Conservation (phyloP, 768 basidiomycete genomes). For the Mycena maculata region DNA sequence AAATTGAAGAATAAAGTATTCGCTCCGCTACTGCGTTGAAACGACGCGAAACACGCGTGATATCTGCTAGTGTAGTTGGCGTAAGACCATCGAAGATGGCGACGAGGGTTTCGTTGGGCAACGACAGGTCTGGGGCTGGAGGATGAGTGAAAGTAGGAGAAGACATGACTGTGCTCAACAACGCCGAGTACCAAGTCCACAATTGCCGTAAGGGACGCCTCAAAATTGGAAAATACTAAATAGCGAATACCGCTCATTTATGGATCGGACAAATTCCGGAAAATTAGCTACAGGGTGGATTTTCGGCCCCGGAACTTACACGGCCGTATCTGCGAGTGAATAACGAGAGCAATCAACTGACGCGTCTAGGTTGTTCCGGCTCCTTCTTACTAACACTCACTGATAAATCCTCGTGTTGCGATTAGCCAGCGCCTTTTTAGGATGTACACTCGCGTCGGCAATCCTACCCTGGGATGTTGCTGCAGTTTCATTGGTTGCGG, state of each 20-base stretch:
- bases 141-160: neutral
- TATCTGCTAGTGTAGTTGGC: constrained; percentile 50
- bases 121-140: constrained; percentile 38
- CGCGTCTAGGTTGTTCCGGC: constrained; percentile 2
- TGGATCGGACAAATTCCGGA: constrained; percentile 24
- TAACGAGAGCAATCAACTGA: constrained; percentile 27
- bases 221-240: constrained; percentile 2
- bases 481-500: too few species aligned
- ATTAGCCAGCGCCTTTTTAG: constrained; percentile 18
- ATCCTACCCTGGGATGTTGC: too few species aligned
- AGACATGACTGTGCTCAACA: neutral
- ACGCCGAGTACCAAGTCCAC: neutral
- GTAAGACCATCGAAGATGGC: constrained; percentile 58
- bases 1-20: constrained; percentile 65
- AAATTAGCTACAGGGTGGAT: constrained; percentile 13
- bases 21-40: constrained; percentile 69
- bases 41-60: constrained; percentile 58
- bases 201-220: neutral
- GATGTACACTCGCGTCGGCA: neutral
- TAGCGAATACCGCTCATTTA: constrained; percentile 4
- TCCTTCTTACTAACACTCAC: neutral
- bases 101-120: constrained; percentile 69
- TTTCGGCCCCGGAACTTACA: constrained; percentile 22
- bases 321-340: neutral
- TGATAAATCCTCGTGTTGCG: constrained; percentile 11